These are phyloP conservation scores for Arthroderma sp. DNA, from an alignment of 2,329 filamentous ascomycete genomes.

Conservation along the genomic window DNA sequence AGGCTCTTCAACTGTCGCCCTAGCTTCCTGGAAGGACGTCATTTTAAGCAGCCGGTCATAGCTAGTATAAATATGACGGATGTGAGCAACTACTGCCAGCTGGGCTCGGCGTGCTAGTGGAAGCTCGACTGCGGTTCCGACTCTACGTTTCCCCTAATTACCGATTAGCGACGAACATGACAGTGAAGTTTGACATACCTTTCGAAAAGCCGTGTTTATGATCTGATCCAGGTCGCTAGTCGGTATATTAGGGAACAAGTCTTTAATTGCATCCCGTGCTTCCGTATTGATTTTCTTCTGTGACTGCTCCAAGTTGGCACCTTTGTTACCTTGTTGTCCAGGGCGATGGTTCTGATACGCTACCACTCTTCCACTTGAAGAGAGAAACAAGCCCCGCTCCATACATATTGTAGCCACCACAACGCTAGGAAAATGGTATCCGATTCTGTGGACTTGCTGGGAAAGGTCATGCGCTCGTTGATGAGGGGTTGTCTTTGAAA, in stretches of 20 bases:
- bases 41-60: conserved; percentile 48
- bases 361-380: conserved; percentile 37
- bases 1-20: conserved; percentile 43
- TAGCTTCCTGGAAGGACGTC: conserved; percentile 43
- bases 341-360: conserved; percentile 24
- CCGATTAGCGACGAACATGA: conserved; percentile 16
- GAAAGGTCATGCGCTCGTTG: conserved; percentile 42
- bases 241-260: conserved; percentile 53
- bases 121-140: conserved; percentile 45
- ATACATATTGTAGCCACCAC: conserved; percentile 47
- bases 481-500: conserved; percentile 38
- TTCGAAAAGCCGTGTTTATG: conserved; percentile 48
- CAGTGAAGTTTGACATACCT: conserved; percentile 31
- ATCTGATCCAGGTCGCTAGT: conserved; percentile 46
- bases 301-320: conserved; percentile 23
- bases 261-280: conserved; percentile 46
- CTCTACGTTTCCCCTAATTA: conserved; percentile 42
- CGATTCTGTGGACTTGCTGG: conserved; percentile 49
- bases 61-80: conserved; percentile 50
- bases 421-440: conserved; percentile 51
- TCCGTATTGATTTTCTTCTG: conserved; percentile 43
- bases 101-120: conserved; percentile 47
- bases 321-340: conserved; percentile 16
- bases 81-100: conserved; percentile 50
- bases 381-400: conserved; percentile 36